Evolutionary conservation across 345 rosid species (phyloP), one percentile per base, ranked within the genome.

Genomic region (Cardiospermum halicacabum): DNA sequence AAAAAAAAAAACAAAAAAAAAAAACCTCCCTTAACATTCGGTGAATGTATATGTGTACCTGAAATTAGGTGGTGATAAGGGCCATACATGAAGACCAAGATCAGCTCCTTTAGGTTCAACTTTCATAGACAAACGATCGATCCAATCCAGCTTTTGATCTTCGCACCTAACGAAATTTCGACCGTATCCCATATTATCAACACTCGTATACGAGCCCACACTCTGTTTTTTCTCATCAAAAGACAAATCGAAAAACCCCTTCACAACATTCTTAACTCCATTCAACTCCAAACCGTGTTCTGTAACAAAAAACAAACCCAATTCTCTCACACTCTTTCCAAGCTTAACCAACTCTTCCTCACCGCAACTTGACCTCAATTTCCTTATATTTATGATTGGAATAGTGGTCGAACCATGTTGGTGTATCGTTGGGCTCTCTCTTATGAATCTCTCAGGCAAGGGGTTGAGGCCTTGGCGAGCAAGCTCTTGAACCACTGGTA

Each of bases 81-180:
- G 77, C 77, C 77, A 68, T 40, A 73, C 73, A 31, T 68, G 5
- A 28, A 68, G 66, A 8, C 66, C 69, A 8, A 18, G 40, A 37
- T 61, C 59, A 5, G 55, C 73, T 3, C 73, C 62, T 19, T 9
- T 34, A 2, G 70, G 70, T 37, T 64, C 53, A 25, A 73, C 77
- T 26, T 68, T 69, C 62, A 69, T 58, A 4, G 66, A 22, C 31
- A 69, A 40, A 16, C 77, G 72, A 64, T 64, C 69, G 30, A 74
- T 74, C 73, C 77, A 69, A 51, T 68, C 77, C 61, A 64, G 34
- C 24, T 62, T 39, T 40, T 74, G 73, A 68, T 64, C 67, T 1
- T 68, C 77, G n/a, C 73, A 73, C 65, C 63, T 57, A 37, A 73
- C 69, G 28, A 74, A 69, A 54, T 74, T 72, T 62, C 62, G 58